Evolutionary conservation across 2,329 filamentous ascomycete species (phyloP), one percentile per base, ranked within the genome.

Genomic region (Fusarium euwallaceae): DNA sequence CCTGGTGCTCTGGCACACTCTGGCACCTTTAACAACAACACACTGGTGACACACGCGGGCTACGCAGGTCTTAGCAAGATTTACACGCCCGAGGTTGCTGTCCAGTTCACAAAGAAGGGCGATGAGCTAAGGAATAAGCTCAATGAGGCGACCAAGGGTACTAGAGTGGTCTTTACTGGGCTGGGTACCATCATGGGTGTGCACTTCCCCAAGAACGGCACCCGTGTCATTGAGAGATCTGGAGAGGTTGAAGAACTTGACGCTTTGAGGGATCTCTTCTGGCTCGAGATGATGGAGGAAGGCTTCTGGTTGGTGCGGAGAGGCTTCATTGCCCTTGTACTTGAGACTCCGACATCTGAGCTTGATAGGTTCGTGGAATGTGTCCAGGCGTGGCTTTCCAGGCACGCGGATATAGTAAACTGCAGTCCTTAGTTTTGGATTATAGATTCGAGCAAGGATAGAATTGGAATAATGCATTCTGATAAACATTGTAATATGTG

Each of bases 21-120:
- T 0, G 91, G 91, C 2, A 93, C 91, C 0, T 93, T 92, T 80
- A 92, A 93, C 79, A 93, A 94, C 78, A 93, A 93, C 79, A 82
- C 82, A 0, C 81, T 92, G 8, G 87, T 87, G 2, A 93, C 92
- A 85, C 83, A 85, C 27, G 88, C 89, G 9, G 91, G 91, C 4
- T 70, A 84, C 61, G 80, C 80, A 6, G 84, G 82, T 0, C 76
- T 86, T 6, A 80, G 79, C 3, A 75, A 81, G 37, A 67, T 86
- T 1, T 85, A 81, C 51, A 81, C 83, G 0, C 77, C 80, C 5
- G 78, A 81, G 5, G 78, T 78, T 3, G 81, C 82, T 17, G 56
- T 60, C 2, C 72, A 67, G 4, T 82, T 84, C 65, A 84, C 82
- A 10, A 72, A 70, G 1, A 63, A 66, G 9, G 84, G 83, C 6